Conservation (phyloP, 208 protist genomes). For the Acanthamoeba culbertsoni region DNA sequence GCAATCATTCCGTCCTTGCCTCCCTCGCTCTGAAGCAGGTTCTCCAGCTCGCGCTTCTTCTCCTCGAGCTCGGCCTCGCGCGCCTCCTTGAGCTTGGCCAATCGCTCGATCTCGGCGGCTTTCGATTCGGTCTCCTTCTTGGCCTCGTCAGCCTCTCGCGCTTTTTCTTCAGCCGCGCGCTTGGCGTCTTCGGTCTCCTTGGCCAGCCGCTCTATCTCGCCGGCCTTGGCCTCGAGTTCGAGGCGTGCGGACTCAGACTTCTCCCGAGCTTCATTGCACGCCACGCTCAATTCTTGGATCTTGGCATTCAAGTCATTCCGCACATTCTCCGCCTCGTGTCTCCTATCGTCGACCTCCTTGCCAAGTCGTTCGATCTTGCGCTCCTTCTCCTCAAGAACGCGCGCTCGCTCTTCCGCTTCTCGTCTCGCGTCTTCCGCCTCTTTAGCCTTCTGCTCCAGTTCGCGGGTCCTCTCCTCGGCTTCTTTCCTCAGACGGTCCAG, state of each 20-base stretch:
- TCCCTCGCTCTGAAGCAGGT: background rate
- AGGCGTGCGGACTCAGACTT: too few species aligned
- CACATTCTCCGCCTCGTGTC: background rate
- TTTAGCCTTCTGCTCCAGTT: background rate
- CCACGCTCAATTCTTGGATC: too few species aligned
- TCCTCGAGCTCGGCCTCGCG: slow-evolving; percentile 3
- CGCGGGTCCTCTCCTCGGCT: background rate
- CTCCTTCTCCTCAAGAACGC: background rate
- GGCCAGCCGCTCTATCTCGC: background rate
- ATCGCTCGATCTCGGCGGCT: background rate
- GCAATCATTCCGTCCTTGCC: background rate
- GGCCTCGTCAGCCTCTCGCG: background rate
- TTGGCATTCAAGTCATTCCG: background rate
- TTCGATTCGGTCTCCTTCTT: background rate
- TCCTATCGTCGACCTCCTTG: background rate
- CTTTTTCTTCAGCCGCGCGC: background rate
- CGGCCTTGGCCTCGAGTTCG: background rate
- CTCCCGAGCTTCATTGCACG: too few species aligned
- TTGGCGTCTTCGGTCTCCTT: background rate
- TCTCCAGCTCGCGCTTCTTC: slow-evolving; percentile 14
- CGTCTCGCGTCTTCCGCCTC: background rate
- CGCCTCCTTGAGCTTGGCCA: background rate
- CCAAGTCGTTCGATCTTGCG: background rate
- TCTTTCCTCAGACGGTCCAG: background rate
- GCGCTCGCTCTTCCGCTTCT: background rate